Base-by-base conservation (phyloP, 2,329 filamentous ascomycete genomes). In the Colletotrichum lindemuthianum region DNA sequence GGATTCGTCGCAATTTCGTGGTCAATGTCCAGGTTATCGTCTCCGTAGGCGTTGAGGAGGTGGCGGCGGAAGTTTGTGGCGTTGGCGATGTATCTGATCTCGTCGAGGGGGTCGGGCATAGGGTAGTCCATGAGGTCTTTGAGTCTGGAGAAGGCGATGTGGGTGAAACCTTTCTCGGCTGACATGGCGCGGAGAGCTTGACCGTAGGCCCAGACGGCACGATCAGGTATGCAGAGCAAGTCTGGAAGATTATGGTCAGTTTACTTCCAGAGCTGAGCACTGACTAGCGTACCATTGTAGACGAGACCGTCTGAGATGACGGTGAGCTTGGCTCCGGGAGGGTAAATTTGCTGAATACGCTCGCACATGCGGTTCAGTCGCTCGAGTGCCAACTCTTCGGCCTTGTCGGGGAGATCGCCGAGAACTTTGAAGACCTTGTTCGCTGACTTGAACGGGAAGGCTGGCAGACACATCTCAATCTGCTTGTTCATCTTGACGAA, bases 381-480 rank as follows among this genome's bases (percentile, higher is more conserved):
- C 4, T 76, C 77, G 2, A 88, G 73, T 0, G 84, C 82, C 55
- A 87, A 72, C 65, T 86, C 83, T 54, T 88, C 86, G 0, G 80
- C 85, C 70, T 80, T 82, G 57, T 88, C 86, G 0, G 86, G 85
- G 2, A 87, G 76, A 7, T 70, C 70, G 0, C 86, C 85, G n/a
- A 88, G 72, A 0, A 86, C 84, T 59, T 90, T 89, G 43, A 79
- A 75, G 1, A 70, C 70, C 0, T 75, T 78, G 67, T 88, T 88
- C 13, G 86, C 82, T 0, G 84, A 87, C 68, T 89, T 89, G 77
- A 87, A 88, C 0, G 87, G 86, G 48, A 88, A 89, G 0, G 85
- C 86, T 0, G 86, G 86, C 0, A 88, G 78, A 44, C 80, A 82
- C 71, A 83, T 75, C 10, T 76, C 75, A 1, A 84, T 73, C 0